phyloP scores from a whole-genome alignment of 2,329 filamentous ascomycete species.

The Pleoardoris graminearum region DNA sequence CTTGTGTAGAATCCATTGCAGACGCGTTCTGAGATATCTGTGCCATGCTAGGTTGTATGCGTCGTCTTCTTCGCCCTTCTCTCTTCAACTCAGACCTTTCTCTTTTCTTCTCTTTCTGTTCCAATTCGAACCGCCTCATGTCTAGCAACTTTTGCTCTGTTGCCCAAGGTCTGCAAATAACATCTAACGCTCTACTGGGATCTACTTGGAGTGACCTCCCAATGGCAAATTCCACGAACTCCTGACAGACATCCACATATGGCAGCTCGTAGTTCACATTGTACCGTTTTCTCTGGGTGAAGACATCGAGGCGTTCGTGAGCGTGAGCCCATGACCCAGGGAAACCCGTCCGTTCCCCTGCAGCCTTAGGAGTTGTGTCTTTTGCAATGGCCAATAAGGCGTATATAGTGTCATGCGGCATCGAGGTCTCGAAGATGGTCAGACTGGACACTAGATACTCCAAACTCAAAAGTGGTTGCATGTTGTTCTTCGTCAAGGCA shows the following conservation, averaged over 20 bases:
- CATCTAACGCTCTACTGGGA: constrained; percentile 37
- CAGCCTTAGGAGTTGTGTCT: constrained; percentile 29
- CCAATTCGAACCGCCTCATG: too few relatives aligned
- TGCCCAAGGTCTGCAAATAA: constrained; percentile 49
- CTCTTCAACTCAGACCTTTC: too few relatives aligned
- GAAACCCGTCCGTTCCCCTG: too few relatives aligned
- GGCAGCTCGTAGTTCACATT: constrained; percentile 39
- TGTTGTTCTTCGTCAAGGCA: neutral
- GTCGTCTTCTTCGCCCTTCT: too few relatives aligned
- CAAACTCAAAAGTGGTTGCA: constrained; percentile 31
- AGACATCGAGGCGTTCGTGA: too few relatives aligned
- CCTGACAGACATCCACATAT: constrained; percentile 37
- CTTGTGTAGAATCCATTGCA: too few relatives aligned
- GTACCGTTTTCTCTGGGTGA: constrained; percentile 23
- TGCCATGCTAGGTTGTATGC: too few relatives aligned
- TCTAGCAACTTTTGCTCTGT: neutral
- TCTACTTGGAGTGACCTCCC: constrained; percentile 16
- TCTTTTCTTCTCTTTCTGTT: too few relatives aligned
- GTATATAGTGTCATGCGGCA: constrained; percentile 42
- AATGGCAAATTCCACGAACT: constrained; percentile 44
- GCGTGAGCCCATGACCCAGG: neutral
- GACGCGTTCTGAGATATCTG: too few relatives aligned
- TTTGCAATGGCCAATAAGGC: constrained; percentile 41
- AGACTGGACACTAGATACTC: constrained; percentile 44
- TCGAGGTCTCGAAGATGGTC: constrained; percentile 33